Base-by-base conservation (phyloP, 2,329 filamentous ascomycete species). In the Aspergillus aculeatus region DNA sequence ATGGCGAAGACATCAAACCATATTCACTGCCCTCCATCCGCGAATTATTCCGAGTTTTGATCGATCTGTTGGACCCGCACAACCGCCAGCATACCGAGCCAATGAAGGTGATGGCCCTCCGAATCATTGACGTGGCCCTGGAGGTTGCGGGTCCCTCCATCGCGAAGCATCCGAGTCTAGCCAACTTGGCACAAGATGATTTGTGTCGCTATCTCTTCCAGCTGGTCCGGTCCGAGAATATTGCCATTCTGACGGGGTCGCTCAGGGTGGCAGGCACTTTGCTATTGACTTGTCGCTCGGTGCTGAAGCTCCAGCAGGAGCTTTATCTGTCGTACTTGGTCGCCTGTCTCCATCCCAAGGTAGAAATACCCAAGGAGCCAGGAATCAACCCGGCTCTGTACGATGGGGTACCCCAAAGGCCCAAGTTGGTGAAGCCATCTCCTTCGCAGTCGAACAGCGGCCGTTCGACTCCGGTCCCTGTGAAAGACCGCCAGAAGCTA, bases 121-220 rank as follows among this genome's bases (percentile, higher is more conserved):
- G 95, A 48, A 98, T 99, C 64, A 95, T 99, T 57, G 95, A 99
- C 74, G 95, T 99, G 49, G 95, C 95, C 1, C 84, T 99, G 23
- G 95, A 99, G 77, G 94, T 99, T 59, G 92, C 95, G 1, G 95
- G 95, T 0, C 94, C 95, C 4, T 96, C 93, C 7, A 97, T 99
- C 71, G 91, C 93, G 52, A 90, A 90, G 64, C 95, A 99, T 73
- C 93, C 94, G 5, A 91, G 90, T 59, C 80, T 99, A 54, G 93
- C 94, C 11, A 86, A 85, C 4, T 84, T 99, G 58, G 95, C 95
- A 0, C 92, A 96, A 74, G 94, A 99, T 74, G 91, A 92, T 24
- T 81, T 99, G 24, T 99, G 96, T 73, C 90, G 91, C 63, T 92
- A 96, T 75, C 83, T 99, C 10, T 99, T 99, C 79, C 96, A 99